Evolutionary conservation across 768 basidiomycete genomes (phyloP).

Genomic region (Rhizopogon salebrosus): DNA sequence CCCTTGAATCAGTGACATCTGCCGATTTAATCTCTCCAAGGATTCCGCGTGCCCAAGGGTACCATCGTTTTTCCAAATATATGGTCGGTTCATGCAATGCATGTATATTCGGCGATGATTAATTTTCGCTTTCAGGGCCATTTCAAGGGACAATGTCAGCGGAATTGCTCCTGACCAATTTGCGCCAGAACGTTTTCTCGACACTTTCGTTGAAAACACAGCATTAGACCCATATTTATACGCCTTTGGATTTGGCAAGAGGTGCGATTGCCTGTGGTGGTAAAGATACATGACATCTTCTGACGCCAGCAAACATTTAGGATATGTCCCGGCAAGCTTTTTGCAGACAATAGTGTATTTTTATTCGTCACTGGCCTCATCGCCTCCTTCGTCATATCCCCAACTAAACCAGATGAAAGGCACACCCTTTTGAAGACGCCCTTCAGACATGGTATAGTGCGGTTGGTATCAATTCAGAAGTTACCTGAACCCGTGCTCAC

Average conservation of each 20-base stretch:
- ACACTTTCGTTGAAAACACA: neutral
- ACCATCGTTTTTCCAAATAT: constrained; percentile 35
- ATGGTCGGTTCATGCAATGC: constrained; percentile 21
- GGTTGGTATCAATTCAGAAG: neutral
- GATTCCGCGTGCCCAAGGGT: constrained; percentile 35
- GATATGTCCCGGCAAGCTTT: neutral
- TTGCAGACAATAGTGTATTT: constrained; percentile 1
- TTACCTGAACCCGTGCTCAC: neutral
- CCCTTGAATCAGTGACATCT: neutral
- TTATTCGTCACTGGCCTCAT: neutral
- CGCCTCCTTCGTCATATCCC: constrained; percentile 1
- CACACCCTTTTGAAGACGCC: neutral
- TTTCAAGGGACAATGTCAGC: neutral
- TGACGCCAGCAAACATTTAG: neutral
- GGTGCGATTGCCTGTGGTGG: neutral
- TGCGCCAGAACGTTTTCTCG: neutral
- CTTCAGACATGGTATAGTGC: neutral
- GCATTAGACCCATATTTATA: constrained; percentile 2
- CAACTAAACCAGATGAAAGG: neutral
- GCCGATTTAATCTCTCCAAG: constrained; percentile 4
- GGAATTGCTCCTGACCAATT: neutral
- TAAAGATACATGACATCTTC: neutral
- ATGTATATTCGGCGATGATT: neutral
- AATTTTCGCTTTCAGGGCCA: neutral
- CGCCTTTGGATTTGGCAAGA: constrained; percentile 1